These are phyloP conservation scores for Vitis hybrid DNA, from an alignment of 177 flowering plant species.

Conservation along the genomic window DNA sequence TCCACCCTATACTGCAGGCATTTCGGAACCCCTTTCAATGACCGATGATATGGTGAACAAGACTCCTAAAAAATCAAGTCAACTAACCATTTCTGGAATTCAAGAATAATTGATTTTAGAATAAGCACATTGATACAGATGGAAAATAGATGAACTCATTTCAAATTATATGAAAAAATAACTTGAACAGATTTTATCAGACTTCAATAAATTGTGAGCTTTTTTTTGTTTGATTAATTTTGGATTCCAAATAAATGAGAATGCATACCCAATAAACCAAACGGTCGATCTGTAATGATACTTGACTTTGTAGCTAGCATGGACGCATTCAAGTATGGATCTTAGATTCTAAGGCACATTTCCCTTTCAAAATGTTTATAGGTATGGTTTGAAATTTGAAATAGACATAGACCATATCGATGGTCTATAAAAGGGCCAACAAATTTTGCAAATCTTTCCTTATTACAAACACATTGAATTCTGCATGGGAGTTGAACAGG, in stretches of 20 bases:
- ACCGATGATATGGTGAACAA: too few species aligned
- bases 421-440: conserved; percentile 19
- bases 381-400: conserved; percentile 12
- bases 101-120: too few species aligned
- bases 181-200: neutral
- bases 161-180: too few species aligned
- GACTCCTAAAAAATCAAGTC: too few species aligned
- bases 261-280: neutral
- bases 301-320: neutral
- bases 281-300: neutral
- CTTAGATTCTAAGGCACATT: conserved; percentile 3
- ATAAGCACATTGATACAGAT: too few species aligned
- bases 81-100: too few species aligned
- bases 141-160: too few species aligned
- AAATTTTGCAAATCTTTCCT: conserved; percentile 10
- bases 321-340: conserved; percentile 1
- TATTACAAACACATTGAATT: conserved; percentile 6
- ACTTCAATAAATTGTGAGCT: neutral
- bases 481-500: neutral
- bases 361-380: conserved; percentile 9
- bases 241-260: neutral
- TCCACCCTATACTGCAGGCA: too few species aligned
- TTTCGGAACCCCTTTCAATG: too few species aligned
- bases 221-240: neutral
- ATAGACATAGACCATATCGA: neutral